Conservation (phyloP, 495 filamentous ascomycete genomes). For the Penicillium dipodomyicola region DNA sequence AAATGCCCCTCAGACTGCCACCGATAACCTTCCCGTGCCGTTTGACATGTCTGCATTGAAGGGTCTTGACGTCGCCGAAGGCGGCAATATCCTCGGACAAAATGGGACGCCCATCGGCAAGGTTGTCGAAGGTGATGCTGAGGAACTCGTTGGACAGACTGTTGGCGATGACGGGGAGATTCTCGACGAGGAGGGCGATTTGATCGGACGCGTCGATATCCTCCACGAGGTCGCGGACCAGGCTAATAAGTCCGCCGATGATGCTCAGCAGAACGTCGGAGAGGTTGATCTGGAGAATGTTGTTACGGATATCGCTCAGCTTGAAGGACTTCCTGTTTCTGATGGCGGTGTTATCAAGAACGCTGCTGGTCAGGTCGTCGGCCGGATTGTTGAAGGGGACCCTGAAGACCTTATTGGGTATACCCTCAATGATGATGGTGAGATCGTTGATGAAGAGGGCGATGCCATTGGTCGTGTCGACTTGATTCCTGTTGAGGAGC, state of each 20-base stretch:
- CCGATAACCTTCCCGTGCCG: conserved; percentile 28
- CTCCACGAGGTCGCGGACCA: conserved; percentile 36
- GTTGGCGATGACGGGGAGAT: conserved; percentile 56
- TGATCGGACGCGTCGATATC: conserved; percentile 47
- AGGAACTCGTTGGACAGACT: conserved; percentile 45
- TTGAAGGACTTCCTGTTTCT: conserved; percentile 56
- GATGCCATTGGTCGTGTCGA: conserved; percentile 59
- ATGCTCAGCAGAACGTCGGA: conserved; percentile 21
- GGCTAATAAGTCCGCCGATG: conserved; percentile 20
- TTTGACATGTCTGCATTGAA: conserved; percentile 66
- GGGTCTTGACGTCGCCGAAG: conserved; percentile 58
- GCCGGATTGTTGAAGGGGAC: conserved; percentile 58
- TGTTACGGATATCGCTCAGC: conserved; percentile 35
- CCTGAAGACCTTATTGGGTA: conserved; percentile 60
- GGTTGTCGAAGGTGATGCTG: conserved; percentile 42
- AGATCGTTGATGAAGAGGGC: conserved; percentile 64
- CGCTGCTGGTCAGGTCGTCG: conserved; percentile 53
- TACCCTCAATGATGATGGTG: conserved; percentile 58
- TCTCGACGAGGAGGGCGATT: conserved; percentile 49
- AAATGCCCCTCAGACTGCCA: conserved; percentile 10
- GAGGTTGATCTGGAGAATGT: conserved; percentile 15
- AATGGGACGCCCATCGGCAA: conserved; percentile 40
- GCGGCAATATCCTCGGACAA: conserved; percentile 39
- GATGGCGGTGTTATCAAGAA: conserved; percentile 57
- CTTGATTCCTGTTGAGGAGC: conserved; percentile 44